Percentiles rank a stretch among this genome's conserved stretches.
phyloP scores from a whole-genome alignment of 2,329 filamentous ascomycete species.

The Penicillium sp. region DNA sequence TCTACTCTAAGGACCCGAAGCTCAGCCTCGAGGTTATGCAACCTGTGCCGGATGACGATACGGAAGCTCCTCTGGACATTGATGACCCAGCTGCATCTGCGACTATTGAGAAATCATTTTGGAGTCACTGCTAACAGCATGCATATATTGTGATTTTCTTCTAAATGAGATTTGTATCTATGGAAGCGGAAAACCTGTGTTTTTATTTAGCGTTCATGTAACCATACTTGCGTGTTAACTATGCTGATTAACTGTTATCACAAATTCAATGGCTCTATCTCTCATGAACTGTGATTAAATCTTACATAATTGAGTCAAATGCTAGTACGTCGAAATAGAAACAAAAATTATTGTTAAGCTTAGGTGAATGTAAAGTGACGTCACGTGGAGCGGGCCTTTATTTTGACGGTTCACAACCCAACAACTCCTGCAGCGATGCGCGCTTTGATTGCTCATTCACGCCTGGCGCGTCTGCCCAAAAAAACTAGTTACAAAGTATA shows the following conservation, averaged over 20 bases:
- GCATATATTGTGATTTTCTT: neutral
- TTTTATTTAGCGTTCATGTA: neutral
- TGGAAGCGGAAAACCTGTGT: neutral
- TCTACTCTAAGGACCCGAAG: conserved; percentile 54
- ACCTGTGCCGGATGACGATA: conserved; percentile 39
- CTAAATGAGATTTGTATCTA: neutral
- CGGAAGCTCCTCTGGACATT: conserved; percentile 43
- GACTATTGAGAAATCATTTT: conserved; percentile 27
- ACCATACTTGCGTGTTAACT: too few species aligned
- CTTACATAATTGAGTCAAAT: too few species aligned
- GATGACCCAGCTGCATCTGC: conserved; percentile 42
- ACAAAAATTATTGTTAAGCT: neutral
- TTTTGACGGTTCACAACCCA: neutral
- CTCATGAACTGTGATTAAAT: too few species aligned
- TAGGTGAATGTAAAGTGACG: neutral
- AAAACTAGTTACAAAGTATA: neutral
- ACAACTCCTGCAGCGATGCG: conserved; percentile 22
- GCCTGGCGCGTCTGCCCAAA: neutral
- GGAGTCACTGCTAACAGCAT: neutral
- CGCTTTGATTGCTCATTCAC: conserved; percentile 8
- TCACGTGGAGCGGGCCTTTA: neutral
- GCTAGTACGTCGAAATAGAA: too few species aligned
- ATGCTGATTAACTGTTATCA: too few species aligned
- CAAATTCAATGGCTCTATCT: too few species aligned
- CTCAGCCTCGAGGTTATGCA: conserved; percentile 56